Percentiles rank a stretch among this genome's conserved stretches.
Evolutionary conservation across 73 alveolate genomes (phyloP).

Genomic region (Loxodes magnus): DNA sequence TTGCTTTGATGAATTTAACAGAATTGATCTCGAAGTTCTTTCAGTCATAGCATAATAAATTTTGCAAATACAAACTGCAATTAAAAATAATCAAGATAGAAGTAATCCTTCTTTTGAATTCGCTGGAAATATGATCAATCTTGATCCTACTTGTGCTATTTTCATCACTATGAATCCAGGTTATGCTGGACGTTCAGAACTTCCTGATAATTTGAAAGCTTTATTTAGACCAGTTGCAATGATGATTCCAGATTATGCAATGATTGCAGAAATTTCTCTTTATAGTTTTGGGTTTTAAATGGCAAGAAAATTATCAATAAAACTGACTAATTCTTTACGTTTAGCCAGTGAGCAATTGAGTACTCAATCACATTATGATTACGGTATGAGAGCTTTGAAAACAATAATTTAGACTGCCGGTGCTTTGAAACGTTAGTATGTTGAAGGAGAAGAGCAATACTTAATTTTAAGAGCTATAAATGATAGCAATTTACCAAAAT

Average conservation of each 20-base stretch:
- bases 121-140: constrained; percentile 77
- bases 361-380: constrained; percentile 92
- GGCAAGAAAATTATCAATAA: constrained; percentile 86
- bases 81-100: constrained; percentile 30
- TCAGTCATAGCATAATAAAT: constrained; percentile 94
- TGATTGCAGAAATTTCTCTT: constrained; percentile 95
- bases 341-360: constrained; percentile 93
- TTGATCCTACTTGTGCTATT: constrained; percentile 81
- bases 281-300: constrained; percentile 93
- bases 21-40: constrained; percentile 93
- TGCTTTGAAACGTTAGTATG: constrained; percentile 77
- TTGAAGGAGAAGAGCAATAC: constrained; percentile 77
- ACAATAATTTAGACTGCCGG: constrained; percentile 91
- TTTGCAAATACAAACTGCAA: too few relatives aligned
- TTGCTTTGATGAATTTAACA: constrained; percentile 53
- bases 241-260: constrained; percentile 97
- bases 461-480: constrained; percentile 93
- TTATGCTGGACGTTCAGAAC: constrained; percentile 94
- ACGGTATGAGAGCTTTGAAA: constrained; percentile 96
- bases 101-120: constrained; percentile 73
- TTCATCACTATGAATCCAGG: constrained; percentile 99
- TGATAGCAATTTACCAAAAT: constrained; percentile 97
- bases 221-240: constrained; percentile 95
- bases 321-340: constrained; percentile 84
- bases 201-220: constrained; percentile 94